Base-by-base conservation (phyloP, 208 protist genomes). In the Plasmodiophora brassicae region DNA sequence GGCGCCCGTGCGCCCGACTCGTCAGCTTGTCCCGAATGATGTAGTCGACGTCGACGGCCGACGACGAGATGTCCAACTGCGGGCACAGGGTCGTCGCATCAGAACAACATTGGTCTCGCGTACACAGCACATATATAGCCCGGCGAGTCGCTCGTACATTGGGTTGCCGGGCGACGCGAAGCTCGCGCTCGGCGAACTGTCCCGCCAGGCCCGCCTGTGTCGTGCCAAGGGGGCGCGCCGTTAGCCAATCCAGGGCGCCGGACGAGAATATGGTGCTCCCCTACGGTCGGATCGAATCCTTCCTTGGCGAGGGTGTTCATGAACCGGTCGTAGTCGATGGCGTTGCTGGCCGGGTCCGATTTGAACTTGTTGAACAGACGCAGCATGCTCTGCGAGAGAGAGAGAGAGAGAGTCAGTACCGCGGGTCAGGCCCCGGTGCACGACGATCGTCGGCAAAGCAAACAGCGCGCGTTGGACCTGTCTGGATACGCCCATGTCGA, bases 281-380 rank as follows among this genome's bases (percentile, higher is more conserved):
- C 14, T 78, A 78, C 65, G n/a, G 32, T 78, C 14, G 65, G 65
- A 32, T 78, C 41, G 65, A 44, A 78, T 78, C 65, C 65, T 5
- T 78, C 14, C 5, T 32, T 5, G 32, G 41, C 41, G 32, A 78
- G 41, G 14, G 41, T 5, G 41, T 78, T 38, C 10, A 78, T 78
- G n/a, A 78, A 78, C n/a, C 65, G 65, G 41, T 78, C 65, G 65
- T 78, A 78, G n/a, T 78, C 65, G 65, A 78, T 78, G 5, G 41
- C 14, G 20, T 78, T 38, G 14, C 32, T 44, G 65, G 32, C n/a
- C 5, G 65, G n/a, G 41, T 78, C 14, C 14, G 5, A 8, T 78
- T 78, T 78, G 65, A 44, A 78, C n/a, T 78, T 78, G 65, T 78
- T 38, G 65, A 78, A 78, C n/a, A 78, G 41, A 14, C 65, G 65